phyloP scores from a whole-genome alignment of 257 asterid species.

The Nicotiana noctiflora region DNA sequence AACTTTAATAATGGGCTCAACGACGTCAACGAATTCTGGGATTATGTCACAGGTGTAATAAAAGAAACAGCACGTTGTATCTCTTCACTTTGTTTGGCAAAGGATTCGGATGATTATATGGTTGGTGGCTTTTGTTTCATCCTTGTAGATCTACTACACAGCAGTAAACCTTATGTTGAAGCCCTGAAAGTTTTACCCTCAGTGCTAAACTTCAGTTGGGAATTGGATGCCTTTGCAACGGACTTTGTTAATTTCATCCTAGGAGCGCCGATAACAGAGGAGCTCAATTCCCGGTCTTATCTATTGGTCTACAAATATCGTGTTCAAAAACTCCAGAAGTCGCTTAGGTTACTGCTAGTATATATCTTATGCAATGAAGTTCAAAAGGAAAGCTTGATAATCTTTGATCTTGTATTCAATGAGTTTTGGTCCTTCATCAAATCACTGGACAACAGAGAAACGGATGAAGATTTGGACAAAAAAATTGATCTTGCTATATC shows the following conservation, averaged over 20 bases:
- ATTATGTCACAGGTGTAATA: neutral
- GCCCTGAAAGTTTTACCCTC: neutral
- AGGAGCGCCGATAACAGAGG: neutral
- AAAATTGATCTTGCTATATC: neutral
- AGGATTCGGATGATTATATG: neutral
- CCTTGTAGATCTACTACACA: neutral
- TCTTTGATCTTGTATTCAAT: neutral
- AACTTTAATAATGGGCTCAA: too few relatives aligned
- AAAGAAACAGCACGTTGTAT: neutral
- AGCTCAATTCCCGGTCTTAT: neutral
- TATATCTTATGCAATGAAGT: too few relatives aligned
- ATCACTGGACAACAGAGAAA: neutral
- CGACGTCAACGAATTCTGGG: neutral
- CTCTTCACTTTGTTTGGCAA: neutral
- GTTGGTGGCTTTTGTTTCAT: neutral
- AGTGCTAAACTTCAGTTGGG: neutral
- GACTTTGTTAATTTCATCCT: neutral
- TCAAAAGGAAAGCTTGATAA: neutral
- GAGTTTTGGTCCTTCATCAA: neutral
- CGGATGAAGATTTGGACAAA: neutral
- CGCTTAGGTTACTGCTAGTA: neutral
- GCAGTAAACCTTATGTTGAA: neutral
- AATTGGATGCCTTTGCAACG: neutral
- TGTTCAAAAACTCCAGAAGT: neutral
- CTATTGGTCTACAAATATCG: neutral